Evolutionary conservation across 208 protist genomes (phyloP).

Genomic region (Kentomonas sorsogonicus): DNA sequence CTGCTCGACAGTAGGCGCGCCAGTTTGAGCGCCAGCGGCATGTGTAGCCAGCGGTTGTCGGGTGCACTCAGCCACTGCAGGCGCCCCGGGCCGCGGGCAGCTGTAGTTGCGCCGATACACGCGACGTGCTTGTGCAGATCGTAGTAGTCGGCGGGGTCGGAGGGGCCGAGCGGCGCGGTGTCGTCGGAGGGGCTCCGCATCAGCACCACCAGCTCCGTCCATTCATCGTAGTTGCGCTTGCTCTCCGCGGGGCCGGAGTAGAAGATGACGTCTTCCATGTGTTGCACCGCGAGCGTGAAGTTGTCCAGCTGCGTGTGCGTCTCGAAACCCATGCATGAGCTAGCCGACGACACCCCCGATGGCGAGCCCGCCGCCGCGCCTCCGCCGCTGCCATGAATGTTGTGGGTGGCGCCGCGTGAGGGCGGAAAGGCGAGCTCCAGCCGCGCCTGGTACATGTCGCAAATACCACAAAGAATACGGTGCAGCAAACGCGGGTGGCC

Average conservation of each 20-base stretch:
- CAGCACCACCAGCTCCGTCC: constrained; percentile 35
- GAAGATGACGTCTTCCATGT: constrained; percentile 68
- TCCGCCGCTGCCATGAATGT: neutral
- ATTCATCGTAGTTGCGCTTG: constrained; percentile 45
- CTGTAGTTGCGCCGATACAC: constrained; percentile 7
- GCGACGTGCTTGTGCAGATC: neutral
- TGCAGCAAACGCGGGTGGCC: too few species aligned
- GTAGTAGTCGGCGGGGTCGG: too few species aligned
- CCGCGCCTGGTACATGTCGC: too few species aligned
- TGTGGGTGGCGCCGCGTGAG: neutral
- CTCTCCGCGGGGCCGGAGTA: constrained; percentile 25
- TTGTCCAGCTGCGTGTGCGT: constrained; percentile 33
- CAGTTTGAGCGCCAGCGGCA: constrained; percentile 54
- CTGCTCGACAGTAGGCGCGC: constrained; percentile 52
- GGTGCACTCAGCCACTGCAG: constrained; percentile 26
- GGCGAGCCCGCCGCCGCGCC: neutral
- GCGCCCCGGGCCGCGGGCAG: too few species aligned
- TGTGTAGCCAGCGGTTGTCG: constrained; percentile 76
- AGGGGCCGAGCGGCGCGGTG: too few species aligned
- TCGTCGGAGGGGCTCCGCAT: neutral
- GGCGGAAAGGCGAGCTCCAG: too few species aligned
- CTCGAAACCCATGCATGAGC: constrained; percentile 29
- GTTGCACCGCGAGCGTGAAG: constrained; percentile 44
- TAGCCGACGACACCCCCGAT: neutral
- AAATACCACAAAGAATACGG: too few species aligned